phyloP scores from a whole-genome alignment of 495 filamentous ascomycete species.

The Penicillium steckii region DNA sequence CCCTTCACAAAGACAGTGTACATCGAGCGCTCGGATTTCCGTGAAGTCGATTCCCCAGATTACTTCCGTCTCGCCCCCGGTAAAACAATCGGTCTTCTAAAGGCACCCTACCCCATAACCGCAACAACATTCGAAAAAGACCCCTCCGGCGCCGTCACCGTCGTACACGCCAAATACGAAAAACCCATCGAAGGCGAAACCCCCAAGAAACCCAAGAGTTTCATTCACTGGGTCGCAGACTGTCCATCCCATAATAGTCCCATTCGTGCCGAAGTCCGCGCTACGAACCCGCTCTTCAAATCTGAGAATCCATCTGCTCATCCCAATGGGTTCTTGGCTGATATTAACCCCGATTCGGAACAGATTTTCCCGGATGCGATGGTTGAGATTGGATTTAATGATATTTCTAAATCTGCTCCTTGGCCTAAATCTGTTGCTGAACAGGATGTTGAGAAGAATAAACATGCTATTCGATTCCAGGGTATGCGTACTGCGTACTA shows the following conservation, averaged over 20 bases:
- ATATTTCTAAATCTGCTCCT: slow-evolving; percentile 69
- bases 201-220: slow-evolving; percentile 71
- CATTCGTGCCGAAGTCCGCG: slow-evolving; percentile 73
- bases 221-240: slow-evolving; percentile 84
- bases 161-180: slow-evolving; percentile 41
- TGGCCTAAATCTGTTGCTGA: slow-evolving; percentile 70
- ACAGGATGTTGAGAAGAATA: slow-evolving; percentile 46
- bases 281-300: slow-evolving; percentile 84
- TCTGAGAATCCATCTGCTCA: slow-evolving; percentile 72
- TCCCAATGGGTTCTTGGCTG: slow-evolving; percentile 73
- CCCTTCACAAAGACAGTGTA: slow-evolving; percentile 85
- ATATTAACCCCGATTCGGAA: slow-evolving; percentile 85
- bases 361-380: slow-evolving; percentile 73
- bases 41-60: slow-evolving; percentile 77
- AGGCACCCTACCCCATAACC: slow-evolving; percentile 79
- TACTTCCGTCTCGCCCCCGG: slow-evolving; percentile 94
- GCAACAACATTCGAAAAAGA: slow-evolving; percentile 76
- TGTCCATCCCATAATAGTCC: slow-evolving; percentile 58
- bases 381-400: slow-evolving; percentile 83
- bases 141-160: slow-evolving; percentile 61
- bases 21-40: slow-evolving; percentile 92
- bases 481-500: slow-evolving; percentile 88
- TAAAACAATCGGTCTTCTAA: slow-evolving; percentile 83
- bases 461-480: slow-evolving; percentile 85
- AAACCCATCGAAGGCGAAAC: slow-evolving; percentile 49